Evolutionary conservation across 2,329 filamentous ascomycete species (phyloP), one percentile per base, ranked within the genome.

Genomic region (Orbilia ellipsospora): DNA sequence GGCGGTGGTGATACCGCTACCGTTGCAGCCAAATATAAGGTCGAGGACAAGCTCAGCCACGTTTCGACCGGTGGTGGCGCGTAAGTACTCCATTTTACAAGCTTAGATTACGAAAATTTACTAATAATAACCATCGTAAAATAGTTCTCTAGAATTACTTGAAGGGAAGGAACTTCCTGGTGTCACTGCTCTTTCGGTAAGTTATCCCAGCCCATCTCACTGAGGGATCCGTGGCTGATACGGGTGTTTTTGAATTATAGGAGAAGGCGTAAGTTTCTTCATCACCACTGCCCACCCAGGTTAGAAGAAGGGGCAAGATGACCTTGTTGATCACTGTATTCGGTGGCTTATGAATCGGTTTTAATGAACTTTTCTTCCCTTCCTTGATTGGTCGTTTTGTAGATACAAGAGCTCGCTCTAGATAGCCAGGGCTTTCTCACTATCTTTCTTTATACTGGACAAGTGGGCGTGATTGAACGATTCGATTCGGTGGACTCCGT

Each of bases 81-180:
- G 79, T 80, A 78, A 78, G 80, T 80, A 48, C 50, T 10, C 20
- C 42, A n/a, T 13, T 69, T 62, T 7, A 40, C 18, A 1, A 40
- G 23, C 44, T 8, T 31, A 36, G 36, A 42, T 16, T 40, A 42
- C 48, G 42, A 31, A 50, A 61, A 23, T 12, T 8, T 16, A 16
- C 44, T 42, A 40, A 59, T 52, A 44, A 52, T 52, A 51, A 20
- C 4, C 23, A 2, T 23, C 31, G 60, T 42, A 23, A 44, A 16
- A 59, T 74, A 80, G 79, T 57, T 94, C 91, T 80, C 87, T 99
- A 82, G 95, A 99, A 88, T 87, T 99, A 81, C 89, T 99, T 78
- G 95, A 99, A 88, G 95, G 95, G 84, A 99, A 99, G 89, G 94
- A 93, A 78, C 87, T 99, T 81, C 95, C 95, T 69, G 95, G 95